Conservation (phyloP, 495 filamentous ascomycete genomes). For the Chaetomium tenue region DNA sequence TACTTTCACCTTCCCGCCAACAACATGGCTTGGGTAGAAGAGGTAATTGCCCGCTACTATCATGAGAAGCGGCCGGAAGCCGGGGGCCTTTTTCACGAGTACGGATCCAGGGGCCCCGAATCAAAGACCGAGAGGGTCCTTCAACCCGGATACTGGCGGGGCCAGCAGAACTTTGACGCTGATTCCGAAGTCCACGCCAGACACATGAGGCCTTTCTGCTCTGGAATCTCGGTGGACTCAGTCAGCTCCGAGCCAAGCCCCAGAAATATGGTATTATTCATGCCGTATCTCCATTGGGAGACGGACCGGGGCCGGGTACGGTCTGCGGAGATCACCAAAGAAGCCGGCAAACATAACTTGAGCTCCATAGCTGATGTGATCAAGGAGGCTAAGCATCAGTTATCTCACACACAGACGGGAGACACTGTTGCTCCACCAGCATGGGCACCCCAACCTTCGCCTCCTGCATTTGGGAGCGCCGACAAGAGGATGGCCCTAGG, state of each 20-base stretch:
- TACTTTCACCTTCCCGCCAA: constrained; percentile 43
- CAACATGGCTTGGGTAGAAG: constrained; percentile 40
- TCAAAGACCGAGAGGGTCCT: constrained; percentile 31
- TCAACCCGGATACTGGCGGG: constrained; percentile 36
- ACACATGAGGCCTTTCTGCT: constrained; percentile 37
- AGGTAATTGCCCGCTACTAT: constrained; percentile 35
- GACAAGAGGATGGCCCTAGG: constrained; percentile 22
- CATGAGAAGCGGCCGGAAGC: constrained; percentile 29
- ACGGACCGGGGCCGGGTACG: constrained; percentile 29
- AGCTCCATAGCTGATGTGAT: constrained; percentile 25
- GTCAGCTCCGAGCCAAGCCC: constrained; percentile 16
- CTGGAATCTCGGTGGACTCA: constrained; percentile 19
- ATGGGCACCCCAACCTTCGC: background rate
- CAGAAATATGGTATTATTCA: constrained; percentile 32
- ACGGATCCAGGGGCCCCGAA: constrained; percentile 9
- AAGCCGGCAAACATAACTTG: constrained; percentile 22
- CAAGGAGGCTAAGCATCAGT: constrained; percentile 25
- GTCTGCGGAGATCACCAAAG: constrained; percentile 28
- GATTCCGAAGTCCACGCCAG: constrained; percentile 31
- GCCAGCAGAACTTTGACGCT: constrained; percentile 33
- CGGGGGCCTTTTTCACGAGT: constrained; percentile 20
- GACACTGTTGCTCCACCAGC: constrained; percentile 16
- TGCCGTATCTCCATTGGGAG: constrained; percentile 42
- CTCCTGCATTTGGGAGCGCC: background rate
- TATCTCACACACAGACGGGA: constrained; percentile 15